Base-by-base conservation (phyloP, 371 early-diverging fungal species). In the Mortierella sp. region DNA sequence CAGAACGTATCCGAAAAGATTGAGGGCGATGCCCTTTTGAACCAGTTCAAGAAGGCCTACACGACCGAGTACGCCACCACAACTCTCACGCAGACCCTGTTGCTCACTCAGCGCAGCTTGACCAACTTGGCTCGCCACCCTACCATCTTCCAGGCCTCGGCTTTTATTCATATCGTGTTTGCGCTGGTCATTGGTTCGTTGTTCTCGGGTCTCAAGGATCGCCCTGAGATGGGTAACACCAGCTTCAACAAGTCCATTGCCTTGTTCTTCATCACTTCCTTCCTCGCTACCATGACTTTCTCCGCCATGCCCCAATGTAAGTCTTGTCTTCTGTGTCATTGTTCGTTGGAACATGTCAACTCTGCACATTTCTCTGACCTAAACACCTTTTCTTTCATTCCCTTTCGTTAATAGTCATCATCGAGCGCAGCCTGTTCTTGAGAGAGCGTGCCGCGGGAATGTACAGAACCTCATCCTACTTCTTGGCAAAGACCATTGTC, bases 181-280 rank as follows among this genome's bases (percentile, higher is more conserved):
- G 82, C 82, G 0, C 47, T 82, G 40, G 82, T 82, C 29, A 44
- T 82, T 34, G 82, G 82, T 43, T 82, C 82, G 0, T n/a, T 82
- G 72, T 82, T 82, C 69, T 82, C 82, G 29, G 82, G 82, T n/a
- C 66, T 82, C 41, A 74, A 75, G 75, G 82, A 78, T 16, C 70
- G 82, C 3, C 72, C 78, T 5, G 78, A 72, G 66, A 78, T 74
- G 82, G 78, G 82, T 10, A 52, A 48, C 0, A 78, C 70, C 14
- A 78, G 82, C 69, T 82, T 82, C 66, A 82, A 82, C 78, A 82
- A 68, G 65, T 82, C 82, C 9, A 82, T 82, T 71, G 63, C 74
- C 16, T 29, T 82, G 65, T 82, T 82, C 70, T 82, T 82, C 37
- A 77, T 82, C 66, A 74, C 74, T n/a, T 82, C 82, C 11, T 82